These are phyloP conservation scores for Fusarium aywerte DNA, from an alignment of 2,329 filamentous ascomycete species.

Conservation along the genomic window DNA sequence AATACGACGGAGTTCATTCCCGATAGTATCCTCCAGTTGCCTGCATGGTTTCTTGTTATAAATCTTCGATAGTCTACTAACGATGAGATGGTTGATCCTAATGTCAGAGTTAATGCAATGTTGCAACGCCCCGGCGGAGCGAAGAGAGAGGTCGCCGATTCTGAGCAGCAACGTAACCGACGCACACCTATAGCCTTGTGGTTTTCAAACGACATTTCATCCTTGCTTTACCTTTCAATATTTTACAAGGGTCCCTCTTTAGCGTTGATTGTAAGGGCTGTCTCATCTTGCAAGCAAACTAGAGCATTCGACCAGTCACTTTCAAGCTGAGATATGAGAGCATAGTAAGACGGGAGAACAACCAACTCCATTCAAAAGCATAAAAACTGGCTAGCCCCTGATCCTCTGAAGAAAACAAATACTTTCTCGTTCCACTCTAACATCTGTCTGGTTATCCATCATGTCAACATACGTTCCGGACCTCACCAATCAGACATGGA, in stretches of 20 bases:
- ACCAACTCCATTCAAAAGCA: background rate
- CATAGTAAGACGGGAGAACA: constrained; percentile 6
- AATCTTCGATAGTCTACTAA: background rate
- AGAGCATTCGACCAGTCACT: background rate
- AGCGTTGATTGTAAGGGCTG: background rate
- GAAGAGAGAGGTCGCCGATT: background rate
- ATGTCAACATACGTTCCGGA: constrained; percentile 27
- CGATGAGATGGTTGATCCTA: too few relatives aligned
- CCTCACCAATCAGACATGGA: constrained; percentile 39
- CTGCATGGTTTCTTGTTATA: background rate
- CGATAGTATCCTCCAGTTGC: background rate
- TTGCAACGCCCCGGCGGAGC: constrained; percentile 1
- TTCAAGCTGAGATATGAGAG: background rate
- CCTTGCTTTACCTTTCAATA: background rate
- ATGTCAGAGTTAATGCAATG: background rate
- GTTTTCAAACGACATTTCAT: too few relatives aligned
- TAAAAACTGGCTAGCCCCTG: background rate
- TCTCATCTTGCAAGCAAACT: background rate
- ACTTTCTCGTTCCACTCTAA: background rate
- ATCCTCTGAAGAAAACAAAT: background rate
- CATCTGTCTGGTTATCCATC: background rate
- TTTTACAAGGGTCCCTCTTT: background rate
- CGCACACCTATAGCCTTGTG: background rate
- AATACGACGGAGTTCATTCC: background rate
- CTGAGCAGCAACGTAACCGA: background rate